A percentile compares a stretch with the other conserved stretches of the same genome.
Evolutionary conservation across 192 early-diverging fungal genomes (phyloP).

Genomic region (Coemansia biformis): DNA sequence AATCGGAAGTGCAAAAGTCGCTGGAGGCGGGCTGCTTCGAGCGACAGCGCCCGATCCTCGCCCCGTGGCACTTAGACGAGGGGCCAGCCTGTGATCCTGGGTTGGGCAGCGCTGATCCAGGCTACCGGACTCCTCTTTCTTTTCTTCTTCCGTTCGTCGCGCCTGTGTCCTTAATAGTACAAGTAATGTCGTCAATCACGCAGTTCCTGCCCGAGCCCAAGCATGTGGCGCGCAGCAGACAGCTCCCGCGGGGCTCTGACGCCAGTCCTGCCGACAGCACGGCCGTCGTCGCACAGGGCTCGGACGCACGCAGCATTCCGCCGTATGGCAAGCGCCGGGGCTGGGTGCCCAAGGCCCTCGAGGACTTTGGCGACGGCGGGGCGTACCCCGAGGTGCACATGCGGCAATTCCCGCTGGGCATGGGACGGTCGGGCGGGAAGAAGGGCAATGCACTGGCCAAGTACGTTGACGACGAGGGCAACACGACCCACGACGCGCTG

Average conservation of each 20-base stretch:
- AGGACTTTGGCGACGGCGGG: conserved; percentile 96
- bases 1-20: too few relatives aligned
- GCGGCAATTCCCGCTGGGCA: conserved; percentile 89
- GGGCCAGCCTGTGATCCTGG: too few relatives aligned
- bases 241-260: neutral
- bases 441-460: conserved; percentile 64
- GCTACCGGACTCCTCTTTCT: too few relatives aligned
- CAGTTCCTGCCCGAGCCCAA: conserved; percentile 50
- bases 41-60: too few relatives aligned
- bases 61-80: too few relatives aligned
- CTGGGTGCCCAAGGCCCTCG: conserved; percentile 70
- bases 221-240: conserved; percentile 5
- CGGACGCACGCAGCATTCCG: conserved; percentile 44
- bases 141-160: too few relatives aligned
- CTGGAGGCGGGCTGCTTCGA: too few relatives aligned
- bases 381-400: conserved; percentile 92
- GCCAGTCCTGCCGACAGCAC: neutral
- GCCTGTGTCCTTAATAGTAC: too few relatives aligned
- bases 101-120: too few relatives aligned
- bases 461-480: conserved; percentile 86
- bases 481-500: conserved; percentile 84
- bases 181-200: conserved; percentile 48
- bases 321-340: conserved; percentile 74
- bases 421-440: conserved; percentile 68
- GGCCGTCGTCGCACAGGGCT: neutral